These are phyloP conservation scores for Sherardia arvensis DNA, from an alignment of 257 asterid genomes.

Conservation along the genomic window DNA sequence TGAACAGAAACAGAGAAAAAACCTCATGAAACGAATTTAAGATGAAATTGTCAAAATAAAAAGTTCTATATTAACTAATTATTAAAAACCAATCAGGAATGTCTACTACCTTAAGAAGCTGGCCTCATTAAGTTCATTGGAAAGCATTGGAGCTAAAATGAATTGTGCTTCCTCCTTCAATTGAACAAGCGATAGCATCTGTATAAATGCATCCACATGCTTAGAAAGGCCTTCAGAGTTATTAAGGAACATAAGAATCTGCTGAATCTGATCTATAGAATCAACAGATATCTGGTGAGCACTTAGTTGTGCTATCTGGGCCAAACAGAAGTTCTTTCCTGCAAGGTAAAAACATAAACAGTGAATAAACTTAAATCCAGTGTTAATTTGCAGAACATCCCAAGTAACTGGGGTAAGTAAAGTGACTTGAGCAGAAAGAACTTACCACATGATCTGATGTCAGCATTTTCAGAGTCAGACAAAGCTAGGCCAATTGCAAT, in stretches of 20 bases:
- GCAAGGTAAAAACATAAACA: slow-evolving; percentile 18
- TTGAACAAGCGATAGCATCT: slow-evolving; percentile 64
- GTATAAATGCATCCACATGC: slow-evolving; percentile 81
- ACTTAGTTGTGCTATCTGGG: slow-evolving; percentile 61
- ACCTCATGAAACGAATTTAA: not conserved
- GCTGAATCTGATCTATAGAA: slow-evolving; percentile 61
- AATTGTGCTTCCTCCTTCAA: slow-evolving; percentile 58
- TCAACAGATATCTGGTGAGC: slow-evolving; percentile 40
- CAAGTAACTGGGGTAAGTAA: not conserved
- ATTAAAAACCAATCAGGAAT: not conserved
- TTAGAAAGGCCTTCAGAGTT: slow-evolving; percentile 80
- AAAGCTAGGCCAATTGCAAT: slow-evolving; percentile 82
- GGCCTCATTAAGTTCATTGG: slow-evolving; percentile 54
- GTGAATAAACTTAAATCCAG: slow-evolving; percentile 1
- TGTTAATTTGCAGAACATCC: not conserved
- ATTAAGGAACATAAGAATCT: slow-evolving; percentile 59
- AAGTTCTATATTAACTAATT: slow-evolving; percentile 3
- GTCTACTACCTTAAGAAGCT: slow-evolving; percentile 55
- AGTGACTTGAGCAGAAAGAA: slow-evolving; percentile 6
- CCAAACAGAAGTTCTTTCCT: slow-evolving; percentile 86
- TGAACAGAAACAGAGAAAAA: slow-evolving; percentile 1
- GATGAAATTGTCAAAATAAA: not conserved
- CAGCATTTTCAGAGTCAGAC: slow-evolving; percentile 63
- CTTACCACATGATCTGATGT: slow-evolving; percentile 74
- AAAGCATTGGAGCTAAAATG: slow-evolving; percentile 60